Evolutionary conservation across 2,329 filamentous ascomycete species (phyloP), one percentile per base, ranked within the genome.

Genomic region (Trichophyton verrucosum): DNA sequence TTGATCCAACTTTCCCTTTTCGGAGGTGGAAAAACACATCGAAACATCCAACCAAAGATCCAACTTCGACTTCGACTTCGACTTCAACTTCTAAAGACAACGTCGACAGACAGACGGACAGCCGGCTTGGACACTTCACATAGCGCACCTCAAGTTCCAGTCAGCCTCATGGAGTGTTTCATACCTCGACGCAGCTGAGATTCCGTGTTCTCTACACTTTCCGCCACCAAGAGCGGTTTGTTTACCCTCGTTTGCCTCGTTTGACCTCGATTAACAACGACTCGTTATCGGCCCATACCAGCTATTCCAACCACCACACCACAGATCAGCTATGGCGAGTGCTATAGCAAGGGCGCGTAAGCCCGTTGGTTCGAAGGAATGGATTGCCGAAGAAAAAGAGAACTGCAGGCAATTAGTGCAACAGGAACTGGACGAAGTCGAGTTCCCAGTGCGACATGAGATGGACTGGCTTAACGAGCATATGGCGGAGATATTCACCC

Each of bases 401-500:
- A 88, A 91, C 69, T 86, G 89, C 13, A 78, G 85, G 60, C 82
- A 88, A 65, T 85, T 96, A 64, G 82, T 88, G 15, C 81, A 87
- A 55, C 83, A 90, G 61, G 94, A 97, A 73, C 82, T 89, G 60
- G 92, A 97, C 66, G 95, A 99, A 76, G 95, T 97, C 70, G 84
- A 88, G 49, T 97, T 89, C 76, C 90, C 91, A 33, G 91, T 89
- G 64, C 85, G 89, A 62, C 95, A 97, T 75, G 94, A 99, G 73
- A 79, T 97, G 70, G 91, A 97, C 72, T 99, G 94, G 94, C 80
- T 99, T 68, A 97, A 99, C 70, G 94, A 97, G 76, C 94, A 99
- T 74, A 96, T 99, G 92, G 84, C 85, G 57, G 90, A 95, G 65
- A 89, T 99, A 69, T 95, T 97, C 72, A 87, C 86, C 68, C 85